phyloP scores from a whole-genome alignment of 495 filamentous ascomycete genomes.

The Aspergillus kassunensis region DNA sequence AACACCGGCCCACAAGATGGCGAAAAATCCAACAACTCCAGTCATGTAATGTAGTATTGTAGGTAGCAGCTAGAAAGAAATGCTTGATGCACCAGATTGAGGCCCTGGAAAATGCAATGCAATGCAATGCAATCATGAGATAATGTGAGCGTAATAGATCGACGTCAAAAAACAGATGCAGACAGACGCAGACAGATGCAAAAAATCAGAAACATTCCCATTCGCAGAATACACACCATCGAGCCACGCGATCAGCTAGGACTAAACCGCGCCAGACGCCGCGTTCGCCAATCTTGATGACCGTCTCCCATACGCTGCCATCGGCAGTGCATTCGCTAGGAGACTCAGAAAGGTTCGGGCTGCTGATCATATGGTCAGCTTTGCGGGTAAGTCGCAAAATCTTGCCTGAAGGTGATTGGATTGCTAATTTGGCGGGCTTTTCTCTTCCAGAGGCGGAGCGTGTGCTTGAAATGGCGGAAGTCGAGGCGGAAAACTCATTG shows the following conservation, averaged over 20 bases:
- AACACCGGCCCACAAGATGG: not conserved
- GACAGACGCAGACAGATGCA: not conserved
- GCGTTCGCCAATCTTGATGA: constrained; percentile 92
- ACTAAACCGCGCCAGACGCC: constrained; percentile 92
- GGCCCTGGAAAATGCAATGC: constrained; percentile 12
- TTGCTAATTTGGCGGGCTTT: constrained; percentile 93
- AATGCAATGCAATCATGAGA: constrained; percentile 1
- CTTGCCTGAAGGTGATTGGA: constrained; percentile 93
- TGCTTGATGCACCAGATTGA: constrained; percentile 14
- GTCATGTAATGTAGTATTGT: constrained; percentile 5
- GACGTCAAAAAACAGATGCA: not conserved
- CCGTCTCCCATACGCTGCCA: constrained; percentile 91
- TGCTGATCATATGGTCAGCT: constrained; percentile 61
- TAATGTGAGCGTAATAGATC: not conserved
- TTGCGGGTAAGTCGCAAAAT: constrained; percentile 88
- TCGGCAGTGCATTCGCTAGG: constrained; percentile 58
- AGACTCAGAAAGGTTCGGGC: constrained; percentile 39
- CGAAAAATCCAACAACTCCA: constrained; percentile 1
- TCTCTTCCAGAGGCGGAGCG: constrained; percentile 47
- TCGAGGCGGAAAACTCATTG: constrained; percentile 44
- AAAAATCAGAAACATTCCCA: constrained; percentile 64
- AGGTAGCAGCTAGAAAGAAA: constrained; percentile 1
- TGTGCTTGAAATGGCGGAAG: constrained; percentile 53
- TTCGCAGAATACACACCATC: constrained; percentile 98
- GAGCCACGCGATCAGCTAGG: constrained; percentile 86